These are phyloP conservation scores for Pythium chondricola DNA, from an alignment of 352 stramenopile genomes.

Conservation along the genomic window DNA sequence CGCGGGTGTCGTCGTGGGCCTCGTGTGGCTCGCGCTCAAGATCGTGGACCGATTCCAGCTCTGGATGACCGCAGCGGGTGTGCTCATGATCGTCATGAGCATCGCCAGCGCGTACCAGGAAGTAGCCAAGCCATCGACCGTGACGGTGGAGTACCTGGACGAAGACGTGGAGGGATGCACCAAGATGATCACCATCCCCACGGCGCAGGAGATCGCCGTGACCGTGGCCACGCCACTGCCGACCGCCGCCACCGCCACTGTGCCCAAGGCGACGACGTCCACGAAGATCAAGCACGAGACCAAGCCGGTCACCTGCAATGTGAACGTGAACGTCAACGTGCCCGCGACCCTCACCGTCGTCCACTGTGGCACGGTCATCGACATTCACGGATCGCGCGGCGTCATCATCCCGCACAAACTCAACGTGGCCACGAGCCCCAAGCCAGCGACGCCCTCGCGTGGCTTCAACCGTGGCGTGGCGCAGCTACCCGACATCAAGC, in stretches of 20 bases:
- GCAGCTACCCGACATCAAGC: constrained; percentile 25
- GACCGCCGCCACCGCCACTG: neutral
- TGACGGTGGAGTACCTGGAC: constrained; percentile 52
- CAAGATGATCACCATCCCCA: constrained; percentile 46
- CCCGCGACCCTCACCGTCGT: constrained; percentile 61
- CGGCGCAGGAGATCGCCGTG: constrained; percentile 18
- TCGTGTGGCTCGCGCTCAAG: constrained; percentile 39
- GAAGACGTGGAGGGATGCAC: constrained; percentile 47
- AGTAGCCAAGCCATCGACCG: constrained; percentile 40
- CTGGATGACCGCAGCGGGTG: constrained; percentile 57
- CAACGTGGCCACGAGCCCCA: neutral
- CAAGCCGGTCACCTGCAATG: constrained; percentile 20
- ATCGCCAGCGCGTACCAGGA: constrained; percentile 58
- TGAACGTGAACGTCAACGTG: constrained; percentile 24
- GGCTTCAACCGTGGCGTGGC: too few species aligned
- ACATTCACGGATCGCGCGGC: constrained; percentile 64
- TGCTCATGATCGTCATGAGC: constrained; percentile 58
- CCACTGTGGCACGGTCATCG: constrained; percentile 73
- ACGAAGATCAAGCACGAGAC: neutral
- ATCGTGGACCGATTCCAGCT: constrained; percentile 49
- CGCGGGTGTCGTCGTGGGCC: constrained; percentile 28
- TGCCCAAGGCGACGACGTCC: constrained; percentile 11
- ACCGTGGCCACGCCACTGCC: constrained; percentile 15
- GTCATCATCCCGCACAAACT: constrained; percentile 75
- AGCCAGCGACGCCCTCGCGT: neutral